phyloP scores from a whole-genome alignment of 2,329 filamentous ascomycete genomes.

The Herpotrichia juniperi region DNA sequence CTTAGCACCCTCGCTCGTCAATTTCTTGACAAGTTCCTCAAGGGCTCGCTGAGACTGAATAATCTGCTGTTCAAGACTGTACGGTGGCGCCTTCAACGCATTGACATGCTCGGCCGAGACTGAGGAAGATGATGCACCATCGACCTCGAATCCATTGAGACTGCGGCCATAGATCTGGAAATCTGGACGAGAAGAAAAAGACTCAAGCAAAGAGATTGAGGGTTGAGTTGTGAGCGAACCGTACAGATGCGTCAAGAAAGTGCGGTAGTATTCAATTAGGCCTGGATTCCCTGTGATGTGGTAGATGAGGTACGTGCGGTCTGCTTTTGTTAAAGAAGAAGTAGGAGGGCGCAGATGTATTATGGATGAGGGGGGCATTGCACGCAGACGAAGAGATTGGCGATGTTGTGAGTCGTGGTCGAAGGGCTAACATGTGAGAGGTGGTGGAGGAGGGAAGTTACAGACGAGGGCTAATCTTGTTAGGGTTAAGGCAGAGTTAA shows the following conservation, averaged over 20 bases:
- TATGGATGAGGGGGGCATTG: background rate
- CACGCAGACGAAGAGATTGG: too few relatives aligned
- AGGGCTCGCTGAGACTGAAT: slow-evolving; percentile 53
- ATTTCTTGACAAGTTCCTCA: slow-evolving; percentile 43
- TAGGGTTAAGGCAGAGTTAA: too few relatives aligned
- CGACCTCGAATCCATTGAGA: slow-evolving; percentile 52
- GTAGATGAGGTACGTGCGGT: slow-evolving; percentile 63
- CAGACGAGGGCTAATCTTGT: too few relatives aligned
- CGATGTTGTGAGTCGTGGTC: too few relatives aligned
- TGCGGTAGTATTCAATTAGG: slow-evolving; percentile 73
- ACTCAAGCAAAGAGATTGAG: slow-evolving; percentile 12
- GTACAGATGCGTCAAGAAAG: slow-evolving; percentile 67
- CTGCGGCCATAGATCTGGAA: slow-evolving; percentile 49
- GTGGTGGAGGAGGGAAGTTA: too few relatives aligned
- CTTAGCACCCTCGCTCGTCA: slow-evolving; percentile 21
- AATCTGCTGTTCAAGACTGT: slow-evolving; percentile 59
- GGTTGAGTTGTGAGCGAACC: slow-evolving; percentile 49
- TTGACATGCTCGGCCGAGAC: slow-evolving; percentile 6
- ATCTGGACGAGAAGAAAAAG: too few relatives aligned
- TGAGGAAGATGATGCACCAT: background rate
- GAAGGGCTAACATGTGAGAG: too few relatives aligned
- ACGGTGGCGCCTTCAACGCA: slow-evolving; percentile 36
- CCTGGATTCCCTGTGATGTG: slow-evolving; percentile 81
- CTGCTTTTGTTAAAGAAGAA: background rate
- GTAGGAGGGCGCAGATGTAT: background rate